Evolutionary conservation across 2,329 filamentous ascomycete species (phyloP).

Genomic region (Penicillium sclerotiorum): DNA sequence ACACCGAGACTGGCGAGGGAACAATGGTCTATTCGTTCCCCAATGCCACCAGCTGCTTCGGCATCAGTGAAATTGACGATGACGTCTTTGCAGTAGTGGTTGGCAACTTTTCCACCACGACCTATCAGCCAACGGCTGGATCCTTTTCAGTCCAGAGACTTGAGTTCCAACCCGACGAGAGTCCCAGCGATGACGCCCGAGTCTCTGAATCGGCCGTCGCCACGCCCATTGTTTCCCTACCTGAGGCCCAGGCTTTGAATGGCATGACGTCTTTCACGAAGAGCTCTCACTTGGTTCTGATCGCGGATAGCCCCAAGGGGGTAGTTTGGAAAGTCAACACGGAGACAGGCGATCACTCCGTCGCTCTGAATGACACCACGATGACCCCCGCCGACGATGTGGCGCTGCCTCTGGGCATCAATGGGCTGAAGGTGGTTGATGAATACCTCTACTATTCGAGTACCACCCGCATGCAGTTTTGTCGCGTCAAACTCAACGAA

Average conservation of each 20-base stretch:
- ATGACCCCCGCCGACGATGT: constrained; percentile 23
- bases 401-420: constrained; percentile 25
- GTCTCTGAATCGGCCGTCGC: not conserved
- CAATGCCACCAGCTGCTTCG: constrained; percentile 25
- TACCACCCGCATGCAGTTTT: constrained; percentile 24
- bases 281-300: constrained; percentile 20
- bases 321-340: constrained; percentile 24
- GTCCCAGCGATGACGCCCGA: not conserved
- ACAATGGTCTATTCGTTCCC: constrained; percentile 21
- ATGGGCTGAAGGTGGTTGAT: constrained; percentile 17
- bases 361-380: constrained; percentile 24
- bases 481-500: constrained; percentile 22
- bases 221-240: constrained; percentile 17
- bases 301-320: constrained; percentile 26
- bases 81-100: constrained; percentile 27
- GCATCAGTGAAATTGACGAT: constrained; percentile 26
- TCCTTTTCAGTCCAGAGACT: constrained; percentile 24
- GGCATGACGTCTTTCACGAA: constrained; percentile 24
- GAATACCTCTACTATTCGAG: constrained; percentile 28
- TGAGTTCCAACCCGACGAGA: constrained; percentile 11
- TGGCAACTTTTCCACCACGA: constrained; percentile 24
- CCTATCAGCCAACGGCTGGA: constrained; percentile 19
- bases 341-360: constrained; percentile 19
- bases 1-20: constrained; percentile 22
- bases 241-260: constrained; percentile 21